Conservation (phyloP, 2,329 filamentous ascomycete genomes). For the Myriosclerotinia duriaeana region DNA sequence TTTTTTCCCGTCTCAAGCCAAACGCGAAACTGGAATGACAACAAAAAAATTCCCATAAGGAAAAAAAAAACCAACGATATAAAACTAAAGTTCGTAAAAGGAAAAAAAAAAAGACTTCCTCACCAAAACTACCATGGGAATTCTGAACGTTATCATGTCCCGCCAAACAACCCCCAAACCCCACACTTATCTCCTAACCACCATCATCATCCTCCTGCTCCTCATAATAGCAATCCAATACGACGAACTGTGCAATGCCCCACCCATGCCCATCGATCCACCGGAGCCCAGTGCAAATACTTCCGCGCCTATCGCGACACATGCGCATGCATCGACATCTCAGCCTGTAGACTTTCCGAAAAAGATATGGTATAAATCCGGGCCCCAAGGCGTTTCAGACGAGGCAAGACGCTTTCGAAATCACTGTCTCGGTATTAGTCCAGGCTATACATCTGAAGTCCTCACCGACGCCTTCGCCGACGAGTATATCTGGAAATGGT, state of each 20-base stretch:
- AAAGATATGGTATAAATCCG: constrained; percentile 45
- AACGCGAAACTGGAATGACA: no score
- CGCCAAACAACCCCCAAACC: neutral
- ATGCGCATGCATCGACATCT: neutral
- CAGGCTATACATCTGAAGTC: constrained; percentile 35
- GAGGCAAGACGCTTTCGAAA: constrained; percentile 40
- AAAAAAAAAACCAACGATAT: no score
- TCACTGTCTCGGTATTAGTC: constrained; percentile 39
- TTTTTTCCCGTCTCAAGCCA: no score
- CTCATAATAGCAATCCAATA: neutral
- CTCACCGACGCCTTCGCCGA: constrained; percentile 33
- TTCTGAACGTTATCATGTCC: neutral
- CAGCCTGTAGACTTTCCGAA: constrained; percentile 32
- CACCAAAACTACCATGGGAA: no score
- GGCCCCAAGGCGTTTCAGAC: constrained; percentile 41
- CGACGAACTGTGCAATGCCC: neutral
- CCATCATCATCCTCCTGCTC: neutral
- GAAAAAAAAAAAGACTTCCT: no score
- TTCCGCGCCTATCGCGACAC: neutral
- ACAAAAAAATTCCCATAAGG: no score
- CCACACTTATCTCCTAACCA: neutral
- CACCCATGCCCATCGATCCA: neutral
- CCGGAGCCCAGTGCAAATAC: neutral
- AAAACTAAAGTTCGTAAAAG: no score
- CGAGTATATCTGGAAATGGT: neutral